phyloP scores from a whole-genome alignment of 768 basidiomycete genomes.

The Sutorius australiensis region DNA sequence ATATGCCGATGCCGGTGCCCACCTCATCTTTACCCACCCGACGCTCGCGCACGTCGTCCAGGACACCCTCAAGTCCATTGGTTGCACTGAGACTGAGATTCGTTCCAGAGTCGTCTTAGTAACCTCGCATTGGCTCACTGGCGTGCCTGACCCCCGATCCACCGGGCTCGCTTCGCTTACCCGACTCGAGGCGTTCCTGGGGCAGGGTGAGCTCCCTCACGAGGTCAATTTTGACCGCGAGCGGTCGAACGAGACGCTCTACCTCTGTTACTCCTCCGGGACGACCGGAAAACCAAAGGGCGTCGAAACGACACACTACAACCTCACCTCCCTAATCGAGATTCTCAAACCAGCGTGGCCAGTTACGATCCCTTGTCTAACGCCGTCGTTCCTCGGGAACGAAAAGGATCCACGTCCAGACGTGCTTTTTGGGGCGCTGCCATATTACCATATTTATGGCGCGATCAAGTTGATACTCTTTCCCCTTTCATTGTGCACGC shows the following conservation, averaged over 20 bases:
- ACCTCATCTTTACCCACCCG: conserved; percentile 63
- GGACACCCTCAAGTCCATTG: conserved; percentile 52
- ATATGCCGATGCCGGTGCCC: conserved; percentile 62
- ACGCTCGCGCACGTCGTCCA: conserved; percentile 51
- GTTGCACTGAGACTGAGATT: conserved; percentile 45
- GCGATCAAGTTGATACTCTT: conserved; percentile 60
- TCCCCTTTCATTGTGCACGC: conserved; percentile 47
- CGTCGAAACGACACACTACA: conserved; percentile 64
- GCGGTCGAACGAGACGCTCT: conserved; percentile 53
- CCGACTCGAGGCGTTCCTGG: conserved; percentile 48
- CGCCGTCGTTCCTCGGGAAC: conserved; percentile 7
- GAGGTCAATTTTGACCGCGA: conserved; percentile 57
- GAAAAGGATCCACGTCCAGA: conserved; percentile 32
- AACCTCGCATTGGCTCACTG: conserved; percentile 43
- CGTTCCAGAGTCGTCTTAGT: conserved; percentile 55
- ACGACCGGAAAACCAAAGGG: conserved; percentile 81
- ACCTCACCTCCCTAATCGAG: conserved; percentile 57
- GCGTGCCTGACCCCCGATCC: conserved; percentile 28
- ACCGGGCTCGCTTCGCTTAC: conserved; percentile 36
- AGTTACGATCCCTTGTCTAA: conserved; percentile 27
- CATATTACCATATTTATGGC: conserved; percentile 55
- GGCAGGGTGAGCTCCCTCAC: conserved; percentile 41
- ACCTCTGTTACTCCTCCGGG: conserved; percentile 63
- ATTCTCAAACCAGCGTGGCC: conserved; percentile 48
- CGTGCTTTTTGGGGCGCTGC: conserved; percentile 59